Percentiles rank a stretch among this genome's conserved stretches.
phyloP scores from a whole-genome alignment of 2,329 filamentous ascomycete species.

The Venturia pyrina region DNA sequence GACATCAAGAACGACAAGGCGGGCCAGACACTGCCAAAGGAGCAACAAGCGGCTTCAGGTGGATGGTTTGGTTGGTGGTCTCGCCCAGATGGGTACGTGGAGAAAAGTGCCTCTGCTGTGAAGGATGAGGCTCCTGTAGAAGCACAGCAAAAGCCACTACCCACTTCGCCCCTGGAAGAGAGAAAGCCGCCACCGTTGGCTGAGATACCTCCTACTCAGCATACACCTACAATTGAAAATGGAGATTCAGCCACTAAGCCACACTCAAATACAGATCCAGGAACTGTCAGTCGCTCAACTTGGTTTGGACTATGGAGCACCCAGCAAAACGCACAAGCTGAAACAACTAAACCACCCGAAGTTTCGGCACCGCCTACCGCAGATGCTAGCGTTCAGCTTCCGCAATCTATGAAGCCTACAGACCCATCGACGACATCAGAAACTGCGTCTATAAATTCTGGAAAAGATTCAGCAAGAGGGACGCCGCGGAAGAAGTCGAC shows the following conservation, averaged over 20 bases:
- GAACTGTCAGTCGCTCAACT: slow-evolving; percentile 23
- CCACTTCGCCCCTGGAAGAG: slow-evolving; percentile 5
- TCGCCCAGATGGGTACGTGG: slow-evolving; percentile 34
- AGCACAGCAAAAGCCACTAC: slow-evolving; percentile 9
- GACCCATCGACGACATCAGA: slow-evolving; percentile 15
- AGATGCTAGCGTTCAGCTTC: not conserved
- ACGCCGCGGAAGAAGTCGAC: slow-evolving; percentile 41
- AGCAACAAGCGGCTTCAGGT: slow-evolving; percentile 15
- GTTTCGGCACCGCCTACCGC: not conserved
- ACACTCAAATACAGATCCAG: slow-evolving; percentile 14
- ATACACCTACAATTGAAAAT: not conserved
- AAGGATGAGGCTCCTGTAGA: slow-evolving; percentile 7
- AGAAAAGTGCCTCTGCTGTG: slow-evolving; percentile 14
- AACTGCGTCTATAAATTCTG: slow-evolving; percentile 1
- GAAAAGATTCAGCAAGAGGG: slow-evolving; percentile 19
- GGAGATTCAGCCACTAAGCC: slow-evolving; percentile 6
- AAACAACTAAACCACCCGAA: not conserved
- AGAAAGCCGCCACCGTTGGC: not conserved
- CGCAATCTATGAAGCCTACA: not conserved
- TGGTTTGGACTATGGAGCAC: slow-evolving; percentile 43
- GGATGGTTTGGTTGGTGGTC: slow-evolving; percentile 43
- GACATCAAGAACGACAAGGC: slow-evolving; percentile 9
- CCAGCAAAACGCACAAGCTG: slow-evolving; percentile 30
- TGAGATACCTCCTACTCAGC: not conserved
- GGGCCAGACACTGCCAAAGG: slow-evolving; percentile 9